Percentiles rank a stretch among this genome's conserved stretches.
These are phyloP conservation scores for Nitzschia putrida DNA, from an alignment of 108 stramenopile species.

Conservation along the genomic window DNA sequence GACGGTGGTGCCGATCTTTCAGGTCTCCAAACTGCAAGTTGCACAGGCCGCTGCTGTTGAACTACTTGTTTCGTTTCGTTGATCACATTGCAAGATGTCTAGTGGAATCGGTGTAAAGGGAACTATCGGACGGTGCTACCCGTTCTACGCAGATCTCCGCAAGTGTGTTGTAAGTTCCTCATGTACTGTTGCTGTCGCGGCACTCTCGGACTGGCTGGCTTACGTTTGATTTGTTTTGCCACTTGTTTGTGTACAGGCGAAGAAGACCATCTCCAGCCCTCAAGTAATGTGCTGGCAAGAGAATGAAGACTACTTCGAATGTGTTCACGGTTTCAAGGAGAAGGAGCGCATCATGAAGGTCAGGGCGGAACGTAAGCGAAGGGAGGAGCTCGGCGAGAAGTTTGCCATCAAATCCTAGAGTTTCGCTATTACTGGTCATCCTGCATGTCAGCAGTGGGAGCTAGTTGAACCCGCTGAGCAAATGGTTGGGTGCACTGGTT, in stretches of 20 bases:
- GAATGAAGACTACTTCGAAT: conserved; percentile 88
- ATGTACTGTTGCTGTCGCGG: not conserved
- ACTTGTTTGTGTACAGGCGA: conserved; percentile 17
- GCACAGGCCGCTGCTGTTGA: not conserved
- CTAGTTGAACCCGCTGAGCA: too few relatives aligned
- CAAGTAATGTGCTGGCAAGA: conserved; percentile 42
- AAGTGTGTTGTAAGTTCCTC: conserved; percentile 71
- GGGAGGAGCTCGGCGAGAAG: conserved; percentile 39
- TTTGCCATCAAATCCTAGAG: conserved; percentile 31
- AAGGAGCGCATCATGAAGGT: conserved; percentile 59
- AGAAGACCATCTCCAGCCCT: conserved; percentile 32
- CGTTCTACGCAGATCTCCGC: conserved; percentile 78
- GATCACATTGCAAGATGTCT: conserved; percentile 51
- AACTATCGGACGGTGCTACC: conserved; percentile 76
- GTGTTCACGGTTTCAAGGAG: conserved; percentile 84
- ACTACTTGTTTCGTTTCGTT: not conserved
- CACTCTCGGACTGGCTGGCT: conserved; percentile 1
- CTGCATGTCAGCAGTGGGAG: too few relatives aligned
- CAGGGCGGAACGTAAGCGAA: conserved; percentile 57
- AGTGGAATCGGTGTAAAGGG: conserved; percentile 77
- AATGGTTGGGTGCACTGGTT: not conserved
- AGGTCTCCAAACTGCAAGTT: not conserved
- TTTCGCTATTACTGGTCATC: too few relatives aligned
- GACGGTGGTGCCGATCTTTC: conserved; percentile 1
- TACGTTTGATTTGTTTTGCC: conserved; percentile 6